A percentile compares a stretch with the other conserved stretches of the same genome.
These are phyloP conservation scores for Diaporthe ilicicola DNA, from an alignment of 2,329 filamentous ascomycete genomes.

Conservation along the genomic window DNA sequence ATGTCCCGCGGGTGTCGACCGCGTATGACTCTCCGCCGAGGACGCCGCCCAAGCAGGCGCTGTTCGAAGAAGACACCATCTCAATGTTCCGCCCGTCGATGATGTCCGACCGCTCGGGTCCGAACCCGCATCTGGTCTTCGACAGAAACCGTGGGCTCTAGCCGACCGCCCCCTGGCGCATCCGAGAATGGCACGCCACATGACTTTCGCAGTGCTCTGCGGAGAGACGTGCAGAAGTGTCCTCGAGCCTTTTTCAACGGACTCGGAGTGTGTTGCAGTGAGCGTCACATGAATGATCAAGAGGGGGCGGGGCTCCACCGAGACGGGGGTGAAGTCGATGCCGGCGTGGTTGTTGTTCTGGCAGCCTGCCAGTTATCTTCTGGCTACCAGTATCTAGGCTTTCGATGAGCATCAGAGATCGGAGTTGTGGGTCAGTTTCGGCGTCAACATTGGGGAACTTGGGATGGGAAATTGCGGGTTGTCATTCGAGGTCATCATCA, in stretches of 20 bases:
- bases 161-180: background rate
- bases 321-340: background rate
- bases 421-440: background rate
- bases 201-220: background rate
- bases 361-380: background rate
- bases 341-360: background rate
- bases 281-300: background rate
- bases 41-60: conserved; percentile 23
- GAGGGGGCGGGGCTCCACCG: background rate
- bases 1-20: background rate
- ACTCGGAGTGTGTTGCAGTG: background rate
- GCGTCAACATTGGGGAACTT: background rate
- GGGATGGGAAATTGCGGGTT: background rate
- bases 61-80: conserved; percentile 24
- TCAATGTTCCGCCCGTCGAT: conserved; percentile 20
- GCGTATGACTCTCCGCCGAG: conserved; percentile 11
- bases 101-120: conserved; percentile 17
- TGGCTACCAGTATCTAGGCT: background rate
- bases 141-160: background rate
- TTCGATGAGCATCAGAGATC: background rate
- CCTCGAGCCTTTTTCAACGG: background rate
- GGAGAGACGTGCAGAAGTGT: background rate
- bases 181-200: background rate
- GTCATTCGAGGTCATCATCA: background rate
- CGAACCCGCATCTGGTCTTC: conserved; percentile 3